Conservation (phyloP, 75 land plant species). For the Azolla pinnata region DNA sequence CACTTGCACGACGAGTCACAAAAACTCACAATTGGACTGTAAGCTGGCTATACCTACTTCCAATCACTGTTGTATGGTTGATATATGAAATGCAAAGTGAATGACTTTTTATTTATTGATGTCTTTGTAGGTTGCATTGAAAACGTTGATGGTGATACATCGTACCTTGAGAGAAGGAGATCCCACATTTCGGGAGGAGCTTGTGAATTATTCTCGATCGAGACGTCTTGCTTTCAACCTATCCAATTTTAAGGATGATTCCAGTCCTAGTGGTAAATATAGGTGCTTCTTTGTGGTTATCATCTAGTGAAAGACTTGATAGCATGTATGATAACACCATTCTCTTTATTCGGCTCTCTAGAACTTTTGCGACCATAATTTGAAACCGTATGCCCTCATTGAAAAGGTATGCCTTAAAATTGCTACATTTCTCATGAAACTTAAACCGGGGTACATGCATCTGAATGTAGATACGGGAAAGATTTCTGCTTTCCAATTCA, state of each 20-base stretch:
- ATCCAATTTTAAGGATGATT: constrained; percentile 96
- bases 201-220: constrained; percentile 71
- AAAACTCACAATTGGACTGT: constrained; percentile 98
- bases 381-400: no score
- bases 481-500: no score
- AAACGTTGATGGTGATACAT: constrained; percentile 85
- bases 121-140: constrained; percentile 71
- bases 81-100: not conserved
- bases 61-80: not conserved
- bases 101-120: not conserved
- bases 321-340: no score
- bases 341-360: no score
- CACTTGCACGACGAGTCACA: constrained; percentile 78
- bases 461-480: no score
- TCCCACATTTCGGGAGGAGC: constrained; percentile 93
- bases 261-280: constrained; percentile 75
- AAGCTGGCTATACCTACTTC: constrained; percentile 9
- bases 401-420: no score
- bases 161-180: constrained; percentile 97
- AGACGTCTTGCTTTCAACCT: constrained; percentile 86
- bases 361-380: no score
- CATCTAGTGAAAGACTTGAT: no score
- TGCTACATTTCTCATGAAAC: no score
- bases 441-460: no score
- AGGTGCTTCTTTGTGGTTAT: no score